Conservation (phyloP, 2,329 filamentous ascomycete genomes). For the Penicillium sp. region DNA sequence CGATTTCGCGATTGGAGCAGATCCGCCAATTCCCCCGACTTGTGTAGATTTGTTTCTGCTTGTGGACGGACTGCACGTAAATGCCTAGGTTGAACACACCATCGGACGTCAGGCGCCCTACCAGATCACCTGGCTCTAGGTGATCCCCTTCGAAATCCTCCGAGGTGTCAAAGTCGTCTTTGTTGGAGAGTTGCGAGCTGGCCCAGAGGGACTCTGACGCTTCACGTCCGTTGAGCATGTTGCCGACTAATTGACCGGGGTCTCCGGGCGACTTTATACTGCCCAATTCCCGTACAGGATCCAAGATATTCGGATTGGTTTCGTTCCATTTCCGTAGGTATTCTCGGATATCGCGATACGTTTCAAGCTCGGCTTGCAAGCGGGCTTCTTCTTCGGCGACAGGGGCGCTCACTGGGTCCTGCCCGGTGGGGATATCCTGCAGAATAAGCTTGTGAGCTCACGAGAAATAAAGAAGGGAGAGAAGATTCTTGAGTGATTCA, state of each 20-base stretch:
- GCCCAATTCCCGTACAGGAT: conserved; percentile 31
- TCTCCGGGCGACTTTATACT: conserved; percentile 14
- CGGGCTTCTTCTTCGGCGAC: conserved; percentile 27
- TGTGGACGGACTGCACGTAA: conserved; percentile 44
- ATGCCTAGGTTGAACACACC: conserved; percentile 38
- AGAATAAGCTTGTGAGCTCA: background rate
- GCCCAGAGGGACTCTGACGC: conserved; percentile 30
- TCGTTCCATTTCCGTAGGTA: conserved; percentile 46
- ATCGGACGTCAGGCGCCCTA: conserved; percentile 33
- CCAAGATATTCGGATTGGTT: conserved; percentile 29
- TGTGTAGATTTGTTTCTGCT: conserved; percentile 48
- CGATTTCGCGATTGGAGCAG: conserved; percentile 39
- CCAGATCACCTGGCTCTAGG: conserved; percentile 45
- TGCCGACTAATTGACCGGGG: conserved; percentile 28
- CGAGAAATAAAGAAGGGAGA: background rate
- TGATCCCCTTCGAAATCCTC: conserved; percentile 37
- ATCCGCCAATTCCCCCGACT: conserved; percentile 47
- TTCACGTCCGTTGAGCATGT: conserved; percentile 38
- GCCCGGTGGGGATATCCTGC: background rate
- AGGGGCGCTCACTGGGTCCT: background rate
- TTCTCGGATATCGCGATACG: conserved; percentile 41
- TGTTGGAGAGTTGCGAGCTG: conserved; percentile 23
- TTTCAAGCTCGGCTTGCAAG: conserved; percentile 37
- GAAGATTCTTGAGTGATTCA: background rate
- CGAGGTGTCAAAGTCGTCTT: conserved; percentile 29